Conservation (phyloP, 2,329 filamentous ascomycete genomes). For the Diaporthe capsici region DNA sequence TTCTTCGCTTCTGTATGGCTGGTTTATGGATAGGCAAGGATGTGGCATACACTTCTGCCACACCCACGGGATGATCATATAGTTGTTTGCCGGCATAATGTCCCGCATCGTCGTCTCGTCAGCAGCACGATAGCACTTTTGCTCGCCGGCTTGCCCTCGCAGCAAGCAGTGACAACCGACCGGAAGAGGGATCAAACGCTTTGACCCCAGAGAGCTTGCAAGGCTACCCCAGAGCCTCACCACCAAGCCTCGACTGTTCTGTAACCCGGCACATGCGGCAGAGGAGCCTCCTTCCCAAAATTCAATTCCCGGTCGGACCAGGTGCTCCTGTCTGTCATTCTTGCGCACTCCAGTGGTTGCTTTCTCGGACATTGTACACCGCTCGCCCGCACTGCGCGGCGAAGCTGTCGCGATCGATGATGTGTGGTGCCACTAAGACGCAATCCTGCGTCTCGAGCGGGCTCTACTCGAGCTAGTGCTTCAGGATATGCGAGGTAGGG, state of each 20-base stretch:
- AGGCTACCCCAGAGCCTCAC: slow-evolving; percentile 28
- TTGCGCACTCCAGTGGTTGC: background rate
- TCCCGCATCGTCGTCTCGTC: slow-evolving; percentile 16
- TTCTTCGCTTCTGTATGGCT: slow-evolving; percentile 21
- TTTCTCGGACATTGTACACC: background rate
- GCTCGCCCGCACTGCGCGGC: background rate
- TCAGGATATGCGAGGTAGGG: slow-evolving; percentile 28
- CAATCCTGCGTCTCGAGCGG: slow-evolving; percentile 10
- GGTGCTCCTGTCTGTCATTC: slow-evolving; percentile 3
- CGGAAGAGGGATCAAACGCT: slow-evolving; percentile 26
- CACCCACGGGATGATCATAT: slow-evolving; percentile 24
- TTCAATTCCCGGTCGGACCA: background rate
- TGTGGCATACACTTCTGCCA: slow-evolving; percentile 15
- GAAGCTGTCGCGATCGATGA: slow-evolving; percentile 8
- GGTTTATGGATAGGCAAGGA: background rate
- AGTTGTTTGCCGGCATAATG: slow-evolving; percentile 14
- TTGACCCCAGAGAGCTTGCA: slow-evolving; percentile 22
- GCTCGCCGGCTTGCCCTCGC: slow-evolving; percentile 3
- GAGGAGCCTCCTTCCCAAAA: background rate
- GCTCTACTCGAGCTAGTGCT: slow-evolving; percentile 25
- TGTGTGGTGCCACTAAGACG: slow-evolving; percentile 15
- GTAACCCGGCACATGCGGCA: slow-evolving; percentile 2
- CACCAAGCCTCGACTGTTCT: slow-evolving; percentile 17
- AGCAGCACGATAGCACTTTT: background rate
- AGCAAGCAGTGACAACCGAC: background rate